These are phyloP conservation scores for Hemerocallis citrina DNA, from an alignment of 106 monocot genomes.

Conservation along the genomic window DNA sequence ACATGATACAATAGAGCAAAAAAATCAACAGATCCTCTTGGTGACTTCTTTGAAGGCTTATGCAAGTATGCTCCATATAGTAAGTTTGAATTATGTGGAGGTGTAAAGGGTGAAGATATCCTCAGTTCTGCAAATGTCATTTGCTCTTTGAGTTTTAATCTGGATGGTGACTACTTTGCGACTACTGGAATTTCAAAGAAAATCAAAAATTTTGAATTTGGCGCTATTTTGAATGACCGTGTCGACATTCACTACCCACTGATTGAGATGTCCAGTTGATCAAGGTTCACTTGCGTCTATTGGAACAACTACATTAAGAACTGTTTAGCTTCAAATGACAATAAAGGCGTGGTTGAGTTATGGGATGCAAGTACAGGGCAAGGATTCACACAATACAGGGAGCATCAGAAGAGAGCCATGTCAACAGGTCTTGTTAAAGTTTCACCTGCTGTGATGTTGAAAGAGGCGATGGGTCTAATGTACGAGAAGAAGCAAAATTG, in stretches of 20 bases:
- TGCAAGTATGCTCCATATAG: conserved; percentile 92
- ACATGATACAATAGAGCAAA: conserved; percentile 24
- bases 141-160: conserved; percentile 94
- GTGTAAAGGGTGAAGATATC: conserved; percentile 64
- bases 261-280: conserved; percentile 79
- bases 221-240: conserved; percentile 57
- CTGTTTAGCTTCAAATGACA: conserved; percentile 89
- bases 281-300: conserved; percentile 81
- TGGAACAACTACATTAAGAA: conserved; percentile 98
- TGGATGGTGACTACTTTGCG: conserved; percentile 96
- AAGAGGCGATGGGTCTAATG: conserved; percentile 66
- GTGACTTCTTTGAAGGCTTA: conserved; percentile 77
- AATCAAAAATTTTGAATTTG: conserved; percentile 93
- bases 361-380: conserved; percentile 97
- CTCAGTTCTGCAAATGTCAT: conserved; percentile 88
- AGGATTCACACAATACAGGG: conserved; percentile 54
- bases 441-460: conserved; percentile 27
- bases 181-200: conserved; percentile 91
- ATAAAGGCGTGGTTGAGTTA: conserved; percentile 87
- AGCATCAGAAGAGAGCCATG: conserved; percentile 90
- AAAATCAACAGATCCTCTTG: conserved; percentile 35
- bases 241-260: conserved; percentile 93
- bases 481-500: conserved; percentile 68
- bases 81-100: conserved; percentile 80
- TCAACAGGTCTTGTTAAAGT: conserved; percentile 75